Base-by-base conservation (phyloP, 1,284 basidiomycete genomes). In the Ustilago curta region DNA sequence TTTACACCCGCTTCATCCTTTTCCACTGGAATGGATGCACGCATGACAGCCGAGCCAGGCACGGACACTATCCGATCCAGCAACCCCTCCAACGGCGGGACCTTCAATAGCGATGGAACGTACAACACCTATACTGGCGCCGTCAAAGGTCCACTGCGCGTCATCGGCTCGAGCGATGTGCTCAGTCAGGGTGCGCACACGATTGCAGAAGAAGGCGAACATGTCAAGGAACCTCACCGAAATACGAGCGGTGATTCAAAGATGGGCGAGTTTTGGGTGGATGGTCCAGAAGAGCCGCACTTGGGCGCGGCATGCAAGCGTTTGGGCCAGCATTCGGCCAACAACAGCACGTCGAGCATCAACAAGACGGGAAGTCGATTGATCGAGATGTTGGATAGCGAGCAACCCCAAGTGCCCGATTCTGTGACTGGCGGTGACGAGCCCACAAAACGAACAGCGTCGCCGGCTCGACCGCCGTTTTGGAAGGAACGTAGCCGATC, bases 61-160 rank as follows among this genome's bases (percentile, higher is more conserved):
- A 45, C 44, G 3, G 65, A 54, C 11, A 54, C 59, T 7, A 27
- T 61, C 5, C 54, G 25, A 35, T 69, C 67, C 35, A 66, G 39
- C 39, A 57, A 59, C 8, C 35, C 57, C 7, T 59, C 60, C 8
- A 49, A 45, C 12, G 67, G 61, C 40, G 53, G 43, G 18, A 63
- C 67, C 2, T 59, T 47, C 52, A 63, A 63, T 42, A 70, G 60
- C 44, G 52, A 56, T 23, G 67, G 60, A 7, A 63, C 60, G 19
- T 70, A 64, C 68, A 70, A 70, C 50, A 70, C 61, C 0, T 64
- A 60, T 18, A 70, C 68, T 4, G 68, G 68, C n/a, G 58, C 54
- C 18, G 45, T 35, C 49, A 60, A 64, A 23, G 61, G 61, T 5
- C 61, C 64, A 19, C 29, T 70, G 53, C 50, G 54, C n/a, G 68